Evolutionary conservation across 2,329 filamentous ascomycete species (phyloP), one percentile per base, ranked within the genome.

Genomic region (Capronia americana): DNA sequence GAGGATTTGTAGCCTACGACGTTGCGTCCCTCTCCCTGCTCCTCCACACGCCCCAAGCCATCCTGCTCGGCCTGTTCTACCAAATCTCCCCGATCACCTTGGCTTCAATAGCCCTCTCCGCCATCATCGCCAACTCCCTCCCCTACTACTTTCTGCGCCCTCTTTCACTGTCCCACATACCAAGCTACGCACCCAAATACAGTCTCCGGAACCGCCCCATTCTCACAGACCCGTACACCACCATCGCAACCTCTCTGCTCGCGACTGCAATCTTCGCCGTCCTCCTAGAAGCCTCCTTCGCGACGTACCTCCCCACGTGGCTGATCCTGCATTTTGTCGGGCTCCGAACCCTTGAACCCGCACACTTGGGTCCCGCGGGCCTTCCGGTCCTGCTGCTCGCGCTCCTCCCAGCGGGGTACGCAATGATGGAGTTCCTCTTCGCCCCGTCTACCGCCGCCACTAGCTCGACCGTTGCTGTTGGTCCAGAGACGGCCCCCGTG

Each of bases 61-160:
- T 91, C 75, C 87, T 97, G 51, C 83, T 96, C 30, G 83, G 84
- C 32, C 88, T 88, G 60, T 97, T 96, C 81, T 97, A 96, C 84
- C 79, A 83, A 41, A 84, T 96, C 71, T 85, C 86, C 28, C 81
- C 86, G 28, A 77, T 81, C 61, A 89, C 90, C 0, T 84, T 89
- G 23, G 74, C 88, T 32, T 80, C 85, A 46, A 87, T 87, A 41
- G 84, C 92, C 58, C 77, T 80, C 38, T 90, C 94, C 73, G 90
- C 93, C 73, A 80, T 91, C 60, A 73, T 89, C 66, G 87, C 91
- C 2, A 87, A 87, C 50, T 88, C 89, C 50, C 75, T 92, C 30
- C 92, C 93, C 0, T 94, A 96, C 78, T 83, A 86, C 66, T 84
- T 95, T 51, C 82, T 96, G 62, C 90, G 92, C 58, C 85, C 87